These are phyloP conservation scores for Rosa multiflora DNA, from an alignment of 306 rosid genomes.

Conservation along the genomic window DNA sequence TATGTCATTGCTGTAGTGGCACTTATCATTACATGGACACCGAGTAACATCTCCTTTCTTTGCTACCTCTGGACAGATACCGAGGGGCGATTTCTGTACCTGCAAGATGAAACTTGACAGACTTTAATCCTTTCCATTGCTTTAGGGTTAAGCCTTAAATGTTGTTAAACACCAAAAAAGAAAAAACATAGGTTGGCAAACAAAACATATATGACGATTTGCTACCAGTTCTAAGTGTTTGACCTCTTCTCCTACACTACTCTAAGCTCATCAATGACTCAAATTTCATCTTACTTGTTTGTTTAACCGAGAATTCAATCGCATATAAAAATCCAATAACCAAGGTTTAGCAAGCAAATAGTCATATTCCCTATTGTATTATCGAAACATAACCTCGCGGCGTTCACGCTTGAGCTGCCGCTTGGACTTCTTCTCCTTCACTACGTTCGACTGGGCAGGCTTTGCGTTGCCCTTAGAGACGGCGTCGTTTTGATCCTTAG, in stretches of 20 bases:
- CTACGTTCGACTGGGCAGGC: slow-evolving; percentile 32
- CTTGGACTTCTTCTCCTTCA: slow-evolving; percentile 83
- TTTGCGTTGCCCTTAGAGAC: slow-evolving; percentile 29
- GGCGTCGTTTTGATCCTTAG: slow-evolving; percentile 24
- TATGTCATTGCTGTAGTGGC: slow-evolving; percentile 83
- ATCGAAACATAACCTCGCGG: slow-evolving; percentile 41
- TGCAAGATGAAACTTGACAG: slow-evolving; percentile 25
- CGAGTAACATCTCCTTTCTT: slow-evolving; percentile 68
- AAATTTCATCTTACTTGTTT: background rate
- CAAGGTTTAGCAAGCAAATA: background rate
- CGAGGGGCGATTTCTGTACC: slow-evolving; percentile 62
- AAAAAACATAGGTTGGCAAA: too few relatives aligned
- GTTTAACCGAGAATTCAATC: background rate
- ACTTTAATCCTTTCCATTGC: background rate
- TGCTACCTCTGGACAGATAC: slow-evolving; percentile 67
- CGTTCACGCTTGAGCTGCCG: slow-evolving; percentile 98
- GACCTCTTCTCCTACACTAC: background rate
- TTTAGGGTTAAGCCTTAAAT: background rate
- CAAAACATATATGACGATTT: too few relatives aligned
- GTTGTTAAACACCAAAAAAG: too few relatives aligned
- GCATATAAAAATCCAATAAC: background rate
- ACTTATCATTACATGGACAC: slow-evolving; percentile 66
- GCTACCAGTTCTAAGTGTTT: too few relatives aligned
- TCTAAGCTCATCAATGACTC: background rate
- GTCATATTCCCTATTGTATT: too few relatives aligned